Evolutionary conservation across 257 asterid species (phyloP).

Genomic region (Capsicum pubescens): DNA sequence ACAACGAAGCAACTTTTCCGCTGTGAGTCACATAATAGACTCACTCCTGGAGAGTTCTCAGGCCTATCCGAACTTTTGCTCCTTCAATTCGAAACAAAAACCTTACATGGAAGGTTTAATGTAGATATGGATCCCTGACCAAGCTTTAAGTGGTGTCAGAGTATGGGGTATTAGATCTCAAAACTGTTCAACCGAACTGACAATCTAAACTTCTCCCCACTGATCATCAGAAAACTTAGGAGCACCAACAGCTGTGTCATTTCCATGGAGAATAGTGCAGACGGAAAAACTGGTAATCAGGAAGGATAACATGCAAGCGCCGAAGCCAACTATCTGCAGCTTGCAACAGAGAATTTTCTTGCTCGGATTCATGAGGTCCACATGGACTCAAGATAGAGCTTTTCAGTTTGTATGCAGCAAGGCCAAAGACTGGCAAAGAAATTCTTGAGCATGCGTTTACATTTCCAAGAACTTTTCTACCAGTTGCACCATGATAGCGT

Average conservation of each 20-base stretch:
- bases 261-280: constrained; percentile 51
- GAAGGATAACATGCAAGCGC: constrained; percentile 55
- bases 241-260: constrained; percentile 33
- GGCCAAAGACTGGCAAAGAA: constrained; percentile 75
- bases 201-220: constrained; percentile 4
- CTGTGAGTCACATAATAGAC: constrained; percentile 2
- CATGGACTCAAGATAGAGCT: constrained; percentile 63
- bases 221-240: constrained; percentile 17
- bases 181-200: constrained; percentile 32
- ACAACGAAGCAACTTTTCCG: constrained; percentile 24
- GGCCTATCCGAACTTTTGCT: constrained; percentile 13
- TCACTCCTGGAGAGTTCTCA: constrained; percentile 14
- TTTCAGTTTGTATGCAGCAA: constrained; percentile 76
- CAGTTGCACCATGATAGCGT: constrained; percentile 47
- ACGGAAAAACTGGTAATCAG: constrained; percentile 73
- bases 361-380: constrained; percentile 66
- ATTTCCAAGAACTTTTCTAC: constrained; percentile 39
- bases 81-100: constrained; percentile 21
- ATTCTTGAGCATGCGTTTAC: constrained; percentile 52
- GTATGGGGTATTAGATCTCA: constrained; percentile 29
- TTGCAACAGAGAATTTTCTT: constrained; percentile 60
- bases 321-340: constrained; percentile 72
- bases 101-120: background rate
- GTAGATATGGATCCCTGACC: constrained; percentile 22
- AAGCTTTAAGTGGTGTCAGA: constrained; percentile 1